phyloP scores from a whole-genome alignment of 192 early-diverging fungal species.

The Backusella mclennaniae region DNA sequence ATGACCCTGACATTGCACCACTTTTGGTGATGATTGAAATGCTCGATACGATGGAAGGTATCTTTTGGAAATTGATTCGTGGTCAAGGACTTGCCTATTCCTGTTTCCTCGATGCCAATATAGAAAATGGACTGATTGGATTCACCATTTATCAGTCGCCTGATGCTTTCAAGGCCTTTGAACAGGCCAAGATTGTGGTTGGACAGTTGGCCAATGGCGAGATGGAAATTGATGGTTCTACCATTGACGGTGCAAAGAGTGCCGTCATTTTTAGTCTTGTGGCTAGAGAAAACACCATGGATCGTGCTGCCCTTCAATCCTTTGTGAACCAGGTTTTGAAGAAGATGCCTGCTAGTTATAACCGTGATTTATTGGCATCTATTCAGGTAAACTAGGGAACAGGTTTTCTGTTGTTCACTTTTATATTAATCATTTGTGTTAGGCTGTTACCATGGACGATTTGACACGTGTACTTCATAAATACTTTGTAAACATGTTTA shows the following conservation, averaged over 20 bases:
- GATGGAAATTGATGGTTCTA: slow-evolving; percentile 44
- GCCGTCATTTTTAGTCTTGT: slow-evolving; percentile 55
- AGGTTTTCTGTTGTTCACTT: neutral
- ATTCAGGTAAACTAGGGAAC: slow-evolving; percentile 36
- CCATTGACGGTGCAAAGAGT: slow-evolving; percentile 57
- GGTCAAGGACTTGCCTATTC: slow-evolving; percentile 58
- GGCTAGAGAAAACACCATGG: slow-evolving; percentile 39
- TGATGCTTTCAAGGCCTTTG: slow-evolving; percentile 51
- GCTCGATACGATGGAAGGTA: slow-evolving; percentile 55
- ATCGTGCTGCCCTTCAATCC: slow-evolving; percentile 42
- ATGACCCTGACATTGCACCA: slow-evolving; percentile 53
- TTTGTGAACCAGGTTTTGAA: slow-evolving; percentile 52
- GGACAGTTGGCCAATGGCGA: slow-evolving; percentile 45
- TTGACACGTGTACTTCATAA: slow-evolving; percentile 45
- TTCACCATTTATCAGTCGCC: slow-evolving; percentile 54
- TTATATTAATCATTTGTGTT: neutral
- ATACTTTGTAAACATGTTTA: slow-evolving; percentile 52
- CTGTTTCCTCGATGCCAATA: slow-evolving; percentile 40
- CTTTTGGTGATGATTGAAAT: slow-evolving; percentile 54
- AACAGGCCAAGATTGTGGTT: slow-evolving; percentile 49
- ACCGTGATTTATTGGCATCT: slow-evolving; percentile 47
- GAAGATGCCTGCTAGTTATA: slow-evolving; percentile 46
- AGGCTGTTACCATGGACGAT: slow-evolving; percentile 45
- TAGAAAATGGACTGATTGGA: slow-evolving; percentile 46
- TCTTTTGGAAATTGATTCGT: slow-evolving; percentile 63